Conservation (phyloP, 129 eudicot genomes). For the Deinandra increscens region DNA sequence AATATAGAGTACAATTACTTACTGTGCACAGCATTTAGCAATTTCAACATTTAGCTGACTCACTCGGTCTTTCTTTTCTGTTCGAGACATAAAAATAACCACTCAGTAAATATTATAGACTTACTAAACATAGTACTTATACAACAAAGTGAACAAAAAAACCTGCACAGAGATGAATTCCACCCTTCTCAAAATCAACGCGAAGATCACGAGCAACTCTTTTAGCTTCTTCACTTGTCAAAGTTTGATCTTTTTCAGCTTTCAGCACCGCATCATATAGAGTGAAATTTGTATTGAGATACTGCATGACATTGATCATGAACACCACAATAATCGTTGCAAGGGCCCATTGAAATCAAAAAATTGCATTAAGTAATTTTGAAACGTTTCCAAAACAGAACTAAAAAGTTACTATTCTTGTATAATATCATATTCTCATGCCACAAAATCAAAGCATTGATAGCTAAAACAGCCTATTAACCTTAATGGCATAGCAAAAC, state of each 20-base stretch:
- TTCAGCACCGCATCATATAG: slow-evolving; percentile 77
- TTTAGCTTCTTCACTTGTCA: slow-evolving; percentile 60
- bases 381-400: not conserved
- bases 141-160: slow-evolving; percentile 21
- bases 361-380: not conserved
- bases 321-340: slow-evolving; percentile 21
- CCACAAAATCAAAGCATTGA: not conserved
- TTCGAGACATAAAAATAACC: slow-evolving; percentile 2
- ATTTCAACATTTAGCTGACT: slow-evolving; percentile 68
- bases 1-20: slow-evolving; percentile 33
- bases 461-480: not conserved
- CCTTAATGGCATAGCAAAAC: slow-evolving; percentile 10
- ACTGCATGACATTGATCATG: slow-evolving; percentile 42
- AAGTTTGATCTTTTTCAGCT: slow-evolving; percentile 63
- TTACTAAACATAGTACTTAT: slow-evolving; percentile 8
- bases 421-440: not conserved
- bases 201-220: slow-evolving; percentile 71
- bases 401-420: not conserved
- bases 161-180: slow-evolving; percentile 86
- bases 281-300: slow-evolving; percentile 68
- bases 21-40: slow-evolving; percentile 70
- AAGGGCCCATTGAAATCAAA: slow-evolving; percentile 6
- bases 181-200: slow-evolving; percentile 94
- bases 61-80: slow-evolving; percentile 79
- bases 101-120: slow-evolving; percentile 14